Conservation (phyloP, 495 filamentous ascomycete species). For the Hyaloscypha finlandica region DNA sequence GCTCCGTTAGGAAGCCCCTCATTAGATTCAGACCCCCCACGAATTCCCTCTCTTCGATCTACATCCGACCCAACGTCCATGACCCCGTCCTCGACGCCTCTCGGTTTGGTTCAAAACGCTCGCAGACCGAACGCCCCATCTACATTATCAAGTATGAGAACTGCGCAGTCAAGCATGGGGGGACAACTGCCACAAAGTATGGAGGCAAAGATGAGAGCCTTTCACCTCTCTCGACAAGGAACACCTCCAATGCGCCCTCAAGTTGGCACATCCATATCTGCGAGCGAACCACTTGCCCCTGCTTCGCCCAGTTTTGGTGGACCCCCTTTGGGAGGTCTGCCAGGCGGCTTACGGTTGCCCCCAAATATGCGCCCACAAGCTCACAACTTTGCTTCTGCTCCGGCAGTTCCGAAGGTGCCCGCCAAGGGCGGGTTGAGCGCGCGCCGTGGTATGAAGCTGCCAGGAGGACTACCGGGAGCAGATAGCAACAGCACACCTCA, state of each 20-base stretch:
- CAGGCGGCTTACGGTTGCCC: constrained; percentile 44
- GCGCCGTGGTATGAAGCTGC: constrained; percentile 32
- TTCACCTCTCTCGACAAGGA: constrained; percentile 66
- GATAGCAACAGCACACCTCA: neutral
- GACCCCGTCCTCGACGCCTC: constrained; percentile 73
- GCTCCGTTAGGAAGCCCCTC: constrained; percentile 29
- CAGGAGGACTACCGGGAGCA: constrained; percentile 32
- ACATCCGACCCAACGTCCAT: constrained; percentile 62
- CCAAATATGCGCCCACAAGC: constrained; percentile 42
- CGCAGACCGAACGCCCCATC: constrained; percentile 59
- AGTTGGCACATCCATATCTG: constrained; percentile 36
- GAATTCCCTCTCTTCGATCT: constrained; percentile 56
- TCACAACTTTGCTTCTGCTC: constrained; percentile 50
- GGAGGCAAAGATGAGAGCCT: constrained; percentile 77
- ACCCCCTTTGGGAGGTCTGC: constrained; percentile 38
- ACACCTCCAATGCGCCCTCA: constrained; percentile 52
- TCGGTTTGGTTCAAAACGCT: constrained; percentile 81
- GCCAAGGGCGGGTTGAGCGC: constrained; percentile 31
- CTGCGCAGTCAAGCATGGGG: constrained; percentile 34
- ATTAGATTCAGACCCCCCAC: constrained; percentile 25
- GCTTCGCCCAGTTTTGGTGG: constrained; percentile 1
- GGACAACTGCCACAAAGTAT: constrained; percentile 75
- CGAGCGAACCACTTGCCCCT: constrained; percentile 9
- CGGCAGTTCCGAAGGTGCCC: constrained; percentile 39
- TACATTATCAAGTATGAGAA: constrained; percentile 55